These are phyloP conservation scores for Ogataea naganishii DNA, from an alignment of 805 yeast species.

Conservation along the genomic window DNA sequence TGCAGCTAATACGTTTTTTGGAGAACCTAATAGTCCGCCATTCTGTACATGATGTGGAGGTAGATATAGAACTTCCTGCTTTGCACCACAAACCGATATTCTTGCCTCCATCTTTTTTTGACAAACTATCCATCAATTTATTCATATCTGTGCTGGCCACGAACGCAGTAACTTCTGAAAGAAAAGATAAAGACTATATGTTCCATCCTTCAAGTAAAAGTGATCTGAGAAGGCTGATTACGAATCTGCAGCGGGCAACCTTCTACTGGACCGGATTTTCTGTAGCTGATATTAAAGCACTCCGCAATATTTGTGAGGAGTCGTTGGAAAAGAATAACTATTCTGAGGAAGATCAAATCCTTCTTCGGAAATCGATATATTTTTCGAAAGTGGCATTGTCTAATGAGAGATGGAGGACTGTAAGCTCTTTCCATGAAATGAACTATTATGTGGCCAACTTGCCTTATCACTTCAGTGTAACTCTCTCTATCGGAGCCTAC, in stretches of 20 bases:
- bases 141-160: slow-evolving; percentile 62
- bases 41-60: slow-evolving; percentile 40
- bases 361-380: slow-evolving; percentile 35
- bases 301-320: slow-evolving; percentile 38
- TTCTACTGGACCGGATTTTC: slow-evolving; percentile 74
- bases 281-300: slow-evolving; percentile 43
- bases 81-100: slow-evolving; percentile 50
- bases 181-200: slow-evolving; percentile 62
- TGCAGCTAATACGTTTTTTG: slow-evolving; percentile 33
- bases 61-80: slow-evolving; percentile 49
- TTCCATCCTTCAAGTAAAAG: slow-evolving; percentile 50
- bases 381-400: slow-evolving; percentile 40
- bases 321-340: slow-evolving; percentile 31
- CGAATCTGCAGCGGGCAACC: slow-evolving; percentile 57
- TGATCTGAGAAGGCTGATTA: slow-evolving; percentile 47
- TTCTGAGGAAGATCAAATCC: slow-evolving; percentile 25
- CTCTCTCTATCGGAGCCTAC: slow-evolving; percentile 36
- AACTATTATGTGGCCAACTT: slow-evolving; percentile 40
- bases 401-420: slow-evolving; percentile 49
- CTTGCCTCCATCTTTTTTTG: slow-evolving; percentile 54
- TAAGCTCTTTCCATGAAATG: slow-evolving; percentile 59
- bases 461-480: slow-evolving; percentile 29
- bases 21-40: slow-evolving; percentile 49
- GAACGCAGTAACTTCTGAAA: slow-evolving; percentile 66
- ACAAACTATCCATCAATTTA: slow-evolving; percentile 51